Conservation (phyloP, 768 basidiomycete genomes). For the Termitomyces sp. region DNA sequence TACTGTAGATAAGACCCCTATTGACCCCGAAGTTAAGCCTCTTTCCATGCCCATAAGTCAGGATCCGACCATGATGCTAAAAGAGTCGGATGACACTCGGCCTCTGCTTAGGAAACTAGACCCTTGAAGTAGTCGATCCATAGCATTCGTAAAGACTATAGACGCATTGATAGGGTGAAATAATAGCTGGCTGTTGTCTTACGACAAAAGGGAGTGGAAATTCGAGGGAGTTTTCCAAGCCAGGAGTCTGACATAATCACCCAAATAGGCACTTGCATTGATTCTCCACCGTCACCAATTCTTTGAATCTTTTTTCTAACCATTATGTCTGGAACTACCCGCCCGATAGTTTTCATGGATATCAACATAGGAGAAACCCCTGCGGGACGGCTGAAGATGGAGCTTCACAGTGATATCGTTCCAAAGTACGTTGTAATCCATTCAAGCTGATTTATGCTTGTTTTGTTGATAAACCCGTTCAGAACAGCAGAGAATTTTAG, state of each 20-base stretch:
- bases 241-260: not conserved
- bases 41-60: too few relatives aligned
- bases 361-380: constrained; percentile 95
- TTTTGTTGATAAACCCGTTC: not conserved
- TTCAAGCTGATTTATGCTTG: not conserved
- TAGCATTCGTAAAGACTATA: too few relatives aligned
- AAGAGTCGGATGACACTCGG: too few relatives aligned
- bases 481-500: constrained; percentile 98
- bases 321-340: constrained; percentile 24
- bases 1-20: too few relatives aligned
- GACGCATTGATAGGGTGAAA: too few relatives aligned
- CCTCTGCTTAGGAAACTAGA: too few relatives aligned
- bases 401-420: constrained; percentile 91
- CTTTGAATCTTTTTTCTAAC: not conserved
- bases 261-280: not conserved
- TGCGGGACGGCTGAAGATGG: constrained; percentile 94
- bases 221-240: too few relatives aligned
- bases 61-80: too few relatives aligned
- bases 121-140: too few relatives aligned
- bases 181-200: too few relatives aligned
- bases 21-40: too few relatives aligned
- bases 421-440: constrained; percentile 63
- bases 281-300: not conserved
- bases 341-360: constrained; percentile 97
- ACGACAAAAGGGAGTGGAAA: too few relatives aligned